Evolutionary conservation across 2,329 filamentous ascomycete genomes (phyloP).

Genomic region (Teratosphaeria zuluensis): DNA sequence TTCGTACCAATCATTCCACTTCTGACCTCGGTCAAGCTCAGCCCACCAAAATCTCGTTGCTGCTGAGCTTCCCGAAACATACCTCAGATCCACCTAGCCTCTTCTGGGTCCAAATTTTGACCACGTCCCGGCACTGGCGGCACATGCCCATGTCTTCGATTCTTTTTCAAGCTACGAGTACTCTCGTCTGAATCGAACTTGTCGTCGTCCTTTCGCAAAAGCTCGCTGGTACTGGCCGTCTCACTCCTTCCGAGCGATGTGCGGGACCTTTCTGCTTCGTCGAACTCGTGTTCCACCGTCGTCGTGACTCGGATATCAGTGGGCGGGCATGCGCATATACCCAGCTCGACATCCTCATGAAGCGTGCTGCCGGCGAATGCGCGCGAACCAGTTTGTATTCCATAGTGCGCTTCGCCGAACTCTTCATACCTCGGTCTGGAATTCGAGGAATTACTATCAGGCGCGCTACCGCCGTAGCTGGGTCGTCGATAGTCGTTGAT

Average conservation of each 20-base stretch:
- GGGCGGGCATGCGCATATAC: background rate
- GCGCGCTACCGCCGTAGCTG: background rate
- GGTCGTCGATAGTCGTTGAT: background rate
- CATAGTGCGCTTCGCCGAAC: background rate
- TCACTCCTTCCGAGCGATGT: background rate
- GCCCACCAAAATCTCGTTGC: background rate
- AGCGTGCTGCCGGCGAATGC: background rate
- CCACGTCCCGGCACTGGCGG: background rate
- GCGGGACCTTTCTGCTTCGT: background rate
- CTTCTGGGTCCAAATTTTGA: background rate
- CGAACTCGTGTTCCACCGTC: background rate
- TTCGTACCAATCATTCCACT: background rate
- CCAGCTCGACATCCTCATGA: background rate
- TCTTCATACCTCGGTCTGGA: background rate
- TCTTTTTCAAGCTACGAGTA: background rate
- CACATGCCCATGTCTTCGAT: background rate
- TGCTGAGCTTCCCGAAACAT: background rate
- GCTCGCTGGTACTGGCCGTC: background rate
- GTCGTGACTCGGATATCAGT: background rate
- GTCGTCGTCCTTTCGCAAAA: background rate
- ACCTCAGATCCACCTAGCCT: background rate
- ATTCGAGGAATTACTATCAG: background rate
- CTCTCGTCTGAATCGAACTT: background rate
- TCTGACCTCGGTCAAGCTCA: background rate
- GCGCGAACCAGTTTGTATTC: background rate